A percentile compares a stretch with the other conserved stretches of the same genome.
phyloP scores from a whole-genome alignment of 1,284 basidiomycete genomes.

The Ganoderma lingzhi region DNA sequence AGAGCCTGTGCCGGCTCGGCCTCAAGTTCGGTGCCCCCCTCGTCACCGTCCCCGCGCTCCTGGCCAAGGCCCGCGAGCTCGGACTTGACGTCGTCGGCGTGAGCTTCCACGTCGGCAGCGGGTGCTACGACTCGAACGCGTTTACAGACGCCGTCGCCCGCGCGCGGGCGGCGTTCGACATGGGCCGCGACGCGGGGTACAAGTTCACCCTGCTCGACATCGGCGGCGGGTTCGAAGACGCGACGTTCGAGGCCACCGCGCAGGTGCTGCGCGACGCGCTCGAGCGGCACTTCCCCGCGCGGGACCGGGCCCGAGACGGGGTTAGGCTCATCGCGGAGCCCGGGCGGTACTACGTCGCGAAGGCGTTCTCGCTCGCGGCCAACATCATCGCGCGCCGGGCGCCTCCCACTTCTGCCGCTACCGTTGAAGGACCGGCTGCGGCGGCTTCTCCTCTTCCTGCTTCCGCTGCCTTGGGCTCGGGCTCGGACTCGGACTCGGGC shows the following conservation, averaged over 20 bases:
- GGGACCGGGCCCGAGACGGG: conserved; percentile 67
- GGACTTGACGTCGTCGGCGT: conserved; percentile 92
- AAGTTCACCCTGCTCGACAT: conserved; percentile 89
- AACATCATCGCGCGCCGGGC: conserved; percentile 94
- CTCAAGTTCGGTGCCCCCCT: conserved; percentile 98
- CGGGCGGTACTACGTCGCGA: conserved; percentile 93
- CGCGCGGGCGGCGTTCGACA: conserved; percentile 87
- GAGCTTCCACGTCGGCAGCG: conserved; percentile 98
- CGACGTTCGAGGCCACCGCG: conserved; percentile 87
- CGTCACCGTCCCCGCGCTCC: conserved; percentile 80
- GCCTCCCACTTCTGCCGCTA: conserved; percentile 43
- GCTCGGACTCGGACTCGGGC: not conserved
- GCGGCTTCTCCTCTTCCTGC: not conserved
- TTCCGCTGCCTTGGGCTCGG: not conserved
- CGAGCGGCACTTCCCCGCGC: conserved; percentile 87
- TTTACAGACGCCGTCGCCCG: conserved; percentile 92
- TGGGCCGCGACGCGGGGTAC: conserved; percentile 87
- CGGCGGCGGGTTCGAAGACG: conserved; percentile 96
- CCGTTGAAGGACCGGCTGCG: no score
- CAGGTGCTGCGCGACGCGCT: conserved; percentile 78
- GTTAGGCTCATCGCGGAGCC: conserved; percentile 96
- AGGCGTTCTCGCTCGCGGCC: conserved; percentile 92
- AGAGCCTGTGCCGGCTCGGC: conserved; percentile 92
- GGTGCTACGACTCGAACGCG: conserved; percentile 92
- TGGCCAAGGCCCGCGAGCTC: conserved; percentile 84